Evolutionary conservation across 1,284 basidiomycete genomes (phyloP).

Genomic region (Apiotrichum mycotoxinovorans): DNA sequence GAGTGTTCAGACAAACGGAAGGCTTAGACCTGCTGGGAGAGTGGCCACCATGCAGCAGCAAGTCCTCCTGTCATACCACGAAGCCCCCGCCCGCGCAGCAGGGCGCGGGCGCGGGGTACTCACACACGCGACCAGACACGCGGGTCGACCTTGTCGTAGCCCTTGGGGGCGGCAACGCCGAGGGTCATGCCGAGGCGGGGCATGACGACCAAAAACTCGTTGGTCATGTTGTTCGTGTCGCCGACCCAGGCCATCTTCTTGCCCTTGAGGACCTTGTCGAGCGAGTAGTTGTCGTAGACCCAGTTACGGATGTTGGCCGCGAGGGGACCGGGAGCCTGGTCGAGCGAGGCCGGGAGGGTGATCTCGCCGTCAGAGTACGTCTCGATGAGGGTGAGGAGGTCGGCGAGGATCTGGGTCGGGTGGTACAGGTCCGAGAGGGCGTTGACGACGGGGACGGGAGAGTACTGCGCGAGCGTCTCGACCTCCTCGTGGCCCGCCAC

Average conservation of each 20-base stretch:
- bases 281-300: constrained; percentile 23
- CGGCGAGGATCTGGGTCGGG: constrained; percentile 92
- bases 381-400: constrained; percentile 86
- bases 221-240: constrained; percentile 92
- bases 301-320: neutral
- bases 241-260: constrained; percentile 91
- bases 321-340: neutral
- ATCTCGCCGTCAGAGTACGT: constrained; percentile 35
- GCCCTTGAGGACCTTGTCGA: constrained; percentile 36
- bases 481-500: constrained; percentile 89
- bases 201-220: constrained; percentile 94
- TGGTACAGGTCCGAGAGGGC: constrained; percentile 95
- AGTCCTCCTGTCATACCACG: too few relatives aligned
- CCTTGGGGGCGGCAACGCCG: constrained; percentile 73
- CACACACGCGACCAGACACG: constrained; percentile 73
- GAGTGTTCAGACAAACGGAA: too few relatives aligned
- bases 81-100: too few relatives aligned
- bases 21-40: too few relatives aligned
- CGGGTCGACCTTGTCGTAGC: constrained; percentile 63
- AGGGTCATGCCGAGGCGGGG: constrained; percentile 86
- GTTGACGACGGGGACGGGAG: constrained; percentile 89
- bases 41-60: too few relatives aligned
- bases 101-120: too few relatives aligned
- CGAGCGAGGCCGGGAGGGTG: neutral
- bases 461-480: constrained; percentile 83